Percentiles rank a stretch among this genome's conserved stretches.
phyloP scores from a whole-genome alignment of 257 asterid genomes.

The Solanum megistacrolobum region DNA sequence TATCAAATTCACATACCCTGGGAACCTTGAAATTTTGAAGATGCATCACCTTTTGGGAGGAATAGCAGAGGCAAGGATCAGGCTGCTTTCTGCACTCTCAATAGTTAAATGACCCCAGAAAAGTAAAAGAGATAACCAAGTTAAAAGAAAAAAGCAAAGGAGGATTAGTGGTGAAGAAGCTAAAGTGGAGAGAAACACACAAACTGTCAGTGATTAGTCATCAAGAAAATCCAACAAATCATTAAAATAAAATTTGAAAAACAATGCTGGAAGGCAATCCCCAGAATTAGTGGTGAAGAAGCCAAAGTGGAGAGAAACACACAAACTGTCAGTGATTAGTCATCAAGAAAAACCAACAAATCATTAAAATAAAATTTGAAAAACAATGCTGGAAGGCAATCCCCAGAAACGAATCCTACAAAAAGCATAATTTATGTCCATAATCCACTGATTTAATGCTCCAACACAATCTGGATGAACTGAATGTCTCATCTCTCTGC shows the following conservation, averaged over 20 bases:
- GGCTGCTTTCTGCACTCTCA: slow-evolving; percentile 32
- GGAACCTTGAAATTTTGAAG: slow-evolving; percentile 31
- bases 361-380: slow-evolving; percentile 12
- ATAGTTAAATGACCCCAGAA: slow-evolving; percentile 11
- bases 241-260: slow-evolving; percentile 13
- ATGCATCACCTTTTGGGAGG: slow-evolving; percentile 29
- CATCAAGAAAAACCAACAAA: slow-evolving; percentile 14
- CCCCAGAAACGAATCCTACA: slow-evolving; percentile 43
- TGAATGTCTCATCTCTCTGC: slow-evolving; percentile 61
- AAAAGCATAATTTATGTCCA: slow-evolving; percentile 31
- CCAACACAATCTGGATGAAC: slow-evolving; percentile 29
- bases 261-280: slow-evolving; percentile 27
- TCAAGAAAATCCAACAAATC: slow-evolving; percentile 10
- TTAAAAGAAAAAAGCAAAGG: slow-evolving; percentile 16
- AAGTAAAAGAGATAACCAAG: slow-evolving; percentile 4
- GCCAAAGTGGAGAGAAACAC: slow-evolving; percentile 16
- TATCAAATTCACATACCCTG: slow-evolving; percentile 33
- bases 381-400: slow-evolving; percentile 28
- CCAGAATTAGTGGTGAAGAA: slow-evolving; percentile 15
- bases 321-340: slow-evolving; percentile 28
- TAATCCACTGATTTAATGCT: slow-evolving; percentile 18
- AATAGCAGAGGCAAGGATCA: slow-evolving; percentile 30
- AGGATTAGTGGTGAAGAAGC: slow-evolving; percentile 4
- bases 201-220: slow-evolving; percentile 30
- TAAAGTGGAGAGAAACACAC: slow-evolving; percentile 14